These are phyloP conservation scores for Aegilops tauschii DNA, from an alignment of 176 grass and related monocot species.

Conservation along the genomic window DNA sequence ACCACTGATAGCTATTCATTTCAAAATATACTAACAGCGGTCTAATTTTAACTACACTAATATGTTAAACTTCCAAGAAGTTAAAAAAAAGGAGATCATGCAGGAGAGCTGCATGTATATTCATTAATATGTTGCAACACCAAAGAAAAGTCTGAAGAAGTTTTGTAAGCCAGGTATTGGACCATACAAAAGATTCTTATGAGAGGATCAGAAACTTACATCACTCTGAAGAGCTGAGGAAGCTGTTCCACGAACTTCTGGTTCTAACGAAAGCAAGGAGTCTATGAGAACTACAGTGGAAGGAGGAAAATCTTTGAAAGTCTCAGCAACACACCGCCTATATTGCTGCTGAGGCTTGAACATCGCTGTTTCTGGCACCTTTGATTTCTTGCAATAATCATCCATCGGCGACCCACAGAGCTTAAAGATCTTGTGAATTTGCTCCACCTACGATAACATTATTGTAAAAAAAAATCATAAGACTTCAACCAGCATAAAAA, in stretches of 20 bases:
- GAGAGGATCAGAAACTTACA: conserved; percentile 49
- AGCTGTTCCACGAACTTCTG: conserved; percentile 68
- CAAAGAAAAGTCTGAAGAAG: not conserved
- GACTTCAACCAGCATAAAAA: conserved; percentile 8
- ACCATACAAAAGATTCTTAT: not conserved
- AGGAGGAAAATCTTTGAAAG: conserved; percentile 70
- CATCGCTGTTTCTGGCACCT: conserved; percentile 73
- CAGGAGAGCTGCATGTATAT: not conserved
- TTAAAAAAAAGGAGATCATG: not conserved
- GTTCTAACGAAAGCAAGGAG: conserved; percentile 79
- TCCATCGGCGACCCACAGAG: conserved; percentile 76
- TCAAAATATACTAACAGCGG: not conserved
- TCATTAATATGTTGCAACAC: not conserved
- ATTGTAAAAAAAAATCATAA: not conserved
- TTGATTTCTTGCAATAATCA: conserved; percentile 72
- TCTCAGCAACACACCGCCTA: conserved; percentile 65
- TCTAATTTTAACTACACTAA: conserved; percentile 1
- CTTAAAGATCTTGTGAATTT: conserved; percentile 98
- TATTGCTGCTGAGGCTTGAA: conserved; percentile 85
- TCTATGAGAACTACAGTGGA: conserved; percentile 67
- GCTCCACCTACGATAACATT: conserved; percentile 72
- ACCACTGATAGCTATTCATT: not conserved
- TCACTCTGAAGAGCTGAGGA: conserved; percentile 74
- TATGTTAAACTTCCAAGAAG: not conserved
- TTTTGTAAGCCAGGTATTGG: not conserved